Conservation (phyloP, 257 asterid species). For the Jaltomata sinuosa region DNA sequence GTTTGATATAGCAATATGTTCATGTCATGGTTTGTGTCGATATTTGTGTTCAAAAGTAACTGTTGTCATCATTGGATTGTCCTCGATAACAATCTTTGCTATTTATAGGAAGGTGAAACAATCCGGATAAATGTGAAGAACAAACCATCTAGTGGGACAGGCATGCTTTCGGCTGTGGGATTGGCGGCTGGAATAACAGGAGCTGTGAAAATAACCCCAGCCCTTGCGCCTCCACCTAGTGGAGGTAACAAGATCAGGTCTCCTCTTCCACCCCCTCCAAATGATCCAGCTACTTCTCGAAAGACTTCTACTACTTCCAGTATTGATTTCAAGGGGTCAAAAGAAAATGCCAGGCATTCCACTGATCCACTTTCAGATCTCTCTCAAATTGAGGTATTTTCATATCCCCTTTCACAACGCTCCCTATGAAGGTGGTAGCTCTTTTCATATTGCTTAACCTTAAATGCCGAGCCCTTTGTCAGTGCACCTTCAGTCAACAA, state of each 20-base stretch:
- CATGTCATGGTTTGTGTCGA: neutral
- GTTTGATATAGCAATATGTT: neutral
- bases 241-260: slow-evolving; percentile 64
- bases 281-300: slow-evolving; percentile 56
- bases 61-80: neutral
- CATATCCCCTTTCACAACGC: neutral
- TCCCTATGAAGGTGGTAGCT: neutral
- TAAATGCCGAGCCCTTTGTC: neutral
- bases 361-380: slow-evolving; percentile 62
- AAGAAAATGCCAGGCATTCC: slow-evolving; percentile 36
- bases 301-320: slow-evolving; percentile 24
- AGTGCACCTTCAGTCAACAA: neutral
- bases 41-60: neutral
- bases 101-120: slow-evolving; percentile 87
- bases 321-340: slow-evolving; percentile 23
- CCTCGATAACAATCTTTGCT: neutral
- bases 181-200: slow-evolving; percentile 41
- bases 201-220: slow-evolving; percentile 48
- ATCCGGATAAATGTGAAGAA: slow-evolving; percentile 84
- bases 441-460: neutral
- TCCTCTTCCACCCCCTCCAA: slow-evolving; percentile 94
- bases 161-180: slow-evolving; percentile 90
- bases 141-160: slow-evolving; percentile 70
- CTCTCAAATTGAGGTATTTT: slow-evolving; percentile 72
- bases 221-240: slow-evolving; percentile 81